Conservation (phyloP, 768 basidiomycete species). For the Holtermannia corniformis region DNA sequence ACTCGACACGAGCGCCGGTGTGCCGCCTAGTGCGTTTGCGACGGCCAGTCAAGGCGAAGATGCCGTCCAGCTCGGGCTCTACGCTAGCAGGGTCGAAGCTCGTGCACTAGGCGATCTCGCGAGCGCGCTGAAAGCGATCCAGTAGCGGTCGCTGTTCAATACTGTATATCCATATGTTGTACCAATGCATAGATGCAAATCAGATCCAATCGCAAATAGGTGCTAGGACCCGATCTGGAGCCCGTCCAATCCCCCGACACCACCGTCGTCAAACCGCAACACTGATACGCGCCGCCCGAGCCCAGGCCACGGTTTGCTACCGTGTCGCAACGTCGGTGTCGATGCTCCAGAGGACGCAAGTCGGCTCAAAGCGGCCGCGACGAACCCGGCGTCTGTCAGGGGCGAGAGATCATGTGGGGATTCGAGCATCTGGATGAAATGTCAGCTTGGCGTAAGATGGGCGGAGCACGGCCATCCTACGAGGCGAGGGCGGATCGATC, state of each 20-base stretch:
- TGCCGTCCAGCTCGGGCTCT: neutral
- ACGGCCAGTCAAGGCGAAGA: neutral
- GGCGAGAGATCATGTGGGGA: slow-evolving; percentile 63
- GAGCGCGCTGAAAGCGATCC: too few species aligned
- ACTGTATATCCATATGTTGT: too few species aligned
- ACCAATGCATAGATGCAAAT: too few species aligned
- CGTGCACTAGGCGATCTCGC: neutral
- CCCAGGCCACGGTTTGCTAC: slow-evolving; percentile 76
- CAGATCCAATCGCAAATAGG: too few species aligned
- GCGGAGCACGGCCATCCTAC: too few species aligned
- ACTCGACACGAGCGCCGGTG: neutral
- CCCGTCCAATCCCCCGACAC: slow-evolving; percentile 2
- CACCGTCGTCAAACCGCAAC: slow-evolving; percentile 14
- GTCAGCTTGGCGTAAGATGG: neutral
- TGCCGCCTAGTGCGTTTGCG: neutral
- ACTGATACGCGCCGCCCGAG: slow-evolving; percentile 60
- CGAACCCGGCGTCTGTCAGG: slow-evolving; percentile 75
- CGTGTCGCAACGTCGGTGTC: slow-evolving; percentile 53
- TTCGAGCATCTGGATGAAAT: slow-evolving; percentile 25
- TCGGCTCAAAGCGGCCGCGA: slow-evolving; percentile 41
- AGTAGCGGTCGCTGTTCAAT: too few species aligned
- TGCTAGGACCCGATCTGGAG: neutral
- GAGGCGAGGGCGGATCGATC: too few species aligned
- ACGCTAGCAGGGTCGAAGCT: neutral
- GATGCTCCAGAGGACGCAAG: slow-evolving; percentile 35